Percentiles rank a stretch among this genome's conserved stretches.
phyloP scores from a whole-genome alignment of 1,284 basidiomycete genomes.

The Puccinia hordei region DNA sequence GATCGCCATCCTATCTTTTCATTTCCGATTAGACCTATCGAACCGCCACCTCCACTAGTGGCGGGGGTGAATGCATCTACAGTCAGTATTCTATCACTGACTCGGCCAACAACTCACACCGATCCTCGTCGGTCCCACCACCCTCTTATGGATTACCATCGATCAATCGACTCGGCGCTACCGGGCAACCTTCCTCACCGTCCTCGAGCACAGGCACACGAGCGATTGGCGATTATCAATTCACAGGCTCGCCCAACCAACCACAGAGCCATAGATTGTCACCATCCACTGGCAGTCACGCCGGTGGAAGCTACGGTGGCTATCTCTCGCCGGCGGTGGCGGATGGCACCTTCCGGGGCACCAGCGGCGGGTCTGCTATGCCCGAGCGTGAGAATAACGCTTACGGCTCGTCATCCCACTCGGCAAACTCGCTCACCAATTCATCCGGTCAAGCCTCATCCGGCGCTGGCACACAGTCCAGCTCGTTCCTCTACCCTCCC shows the following conservation, averaged over 20 bases:
- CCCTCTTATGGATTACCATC: slow-evolving; percentile 39
- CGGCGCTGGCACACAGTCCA: background rate
- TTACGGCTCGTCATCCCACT: background rate
- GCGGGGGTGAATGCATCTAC: slow-evolving; percentile 23
- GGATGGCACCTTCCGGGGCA: slow-evolving; percentile 8
- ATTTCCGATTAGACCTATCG: slow-evolving; percentile 3
- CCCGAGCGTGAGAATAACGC: slow-evolving; percentile 1
- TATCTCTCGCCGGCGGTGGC: slow-evolving; percentile 19
- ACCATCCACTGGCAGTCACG: background rate
- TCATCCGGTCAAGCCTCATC: background rate
- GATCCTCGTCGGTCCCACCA: slow-evolving; percentile 39
- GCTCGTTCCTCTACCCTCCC: slow-evolving; percentile 20
- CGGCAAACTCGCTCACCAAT: background rate
- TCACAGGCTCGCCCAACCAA: slow-evolving; percentile 20
- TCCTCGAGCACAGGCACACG: background rate
- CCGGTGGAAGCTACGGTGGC: slow-evolving; percentile 13
- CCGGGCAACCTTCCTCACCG: background rate
- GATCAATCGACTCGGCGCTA: slow-evolving; percentile 15
- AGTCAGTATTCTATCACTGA: slow-evolving; percentile 14
- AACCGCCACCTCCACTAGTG: slow-evolving; percentile 4
- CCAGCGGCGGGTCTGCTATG: background rate
- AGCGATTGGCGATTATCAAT: slow-evolving; percentile 21
- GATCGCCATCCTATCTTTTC: background rate
- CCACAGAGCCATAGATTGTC: background rate
- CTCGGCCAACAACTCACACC: background rate